A percentile compares a stretch with the other conserved stretches of the same genome.
phyloP scores from a whole-genome alignment of 1,139 yeast species.

The Pichia sp. region DNA sequence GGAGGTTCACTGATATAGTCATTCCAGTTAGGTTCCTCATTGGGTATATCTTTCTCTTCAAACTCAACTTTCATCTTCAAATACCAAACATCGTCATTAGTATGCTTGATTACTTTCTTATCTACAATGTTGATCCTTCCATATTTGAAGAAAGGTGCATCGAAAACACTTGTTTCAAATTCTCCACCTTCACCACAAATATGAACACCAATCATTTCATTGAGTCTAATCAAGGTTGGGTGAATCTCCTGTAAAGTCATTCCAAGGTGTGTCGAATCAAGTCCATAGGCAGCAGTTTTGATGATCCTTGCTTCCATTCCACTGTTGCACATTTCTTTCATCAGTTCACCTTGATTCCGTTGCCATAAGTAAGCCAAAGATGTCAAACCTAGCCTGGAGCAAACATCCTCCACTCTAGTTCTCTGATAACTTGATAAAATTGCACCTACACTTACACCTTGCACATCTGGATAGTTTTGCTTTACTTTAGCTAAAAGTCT shows the following conservation, averaged over 20 bases:
- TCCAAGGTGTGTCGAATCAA: slow-evolving; percentile 60
- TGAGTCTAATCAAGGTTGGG: slow-evolving; percentile 52
- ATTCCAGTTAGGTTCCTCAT: slow-evolving; percentile 22
- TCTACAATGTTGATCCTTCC: slow-evolving; percentile 44
- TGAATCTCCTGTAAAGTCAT: slow-evolving; percentile 54
- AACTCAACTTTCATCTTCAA: slow-evolving; percentile 41
- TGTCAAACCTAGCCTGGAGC: slow-evolving; percentile 60
- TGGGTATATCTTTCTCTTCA: slow-evolving; percentile 30
- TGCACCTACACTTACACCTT: slow-evolving; percentile 93
- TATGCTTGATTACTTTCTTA: slow-evolving; percentile 38
- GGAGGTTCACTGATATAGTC: slow-evolving; percentile 36
- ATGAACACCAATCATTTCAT: slow-evolving; percentile 69
- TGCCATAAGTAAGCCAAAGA: slow-evolving; percentile 85
- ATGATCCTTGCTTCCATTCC: slow-evolving; percentile 77
- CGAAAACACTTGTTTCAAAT: slow-evolving; percentile 85
- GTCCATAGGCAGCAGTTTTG: slow-evolving; percentile 90
- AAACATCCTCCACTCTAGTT: slow-evolving; percentile 87
- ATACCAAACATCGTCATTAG: slow-evolving; percentile 60
- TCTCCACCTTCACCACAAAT: slow-evolving; percentile 99
- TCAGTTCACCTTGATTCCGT: slow-evolving; percentile 66
- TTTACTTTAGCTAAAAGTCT: slow-evolving; percentile 42
- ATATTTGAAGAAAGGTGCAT: slow-evolving; percentile 68
- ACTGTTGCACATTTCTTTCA: slow-evolving; percentile 72
- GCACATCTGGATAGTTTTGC: slow-evolving; percentile 56
- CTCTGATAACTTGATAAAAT: slow-evolving; percentile 89